Evolutionary conservation across 805 yeast species (phyloP).

Genomic region (Wickerhamomyces subpelliculosus): DNA sequence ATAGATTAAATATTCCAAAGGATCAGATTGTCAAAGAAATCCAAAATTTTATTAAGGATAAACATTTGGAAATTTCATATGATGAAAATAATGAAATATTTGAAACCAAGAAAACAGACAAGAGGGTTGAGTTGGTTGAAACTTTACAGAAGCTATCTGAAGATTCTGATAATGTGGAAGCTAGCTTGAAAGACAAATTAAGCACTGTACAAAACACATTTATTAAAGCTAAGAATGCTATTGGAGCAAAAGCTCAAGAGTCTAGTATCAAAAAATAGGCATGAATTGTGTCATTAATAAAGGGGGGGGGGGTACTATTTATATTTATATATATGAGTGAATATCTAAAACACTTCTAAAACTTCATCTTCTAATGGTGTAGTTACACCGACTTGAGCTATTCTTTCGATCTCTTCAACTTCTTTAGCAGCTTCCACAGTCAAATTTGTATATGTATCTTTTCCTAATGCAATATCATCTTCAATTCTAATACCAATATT

Average conservation of each 20-base stretch:
- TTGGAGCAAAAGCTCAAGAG: no score
- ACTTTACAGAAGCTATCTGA: constrained; percentile 15
- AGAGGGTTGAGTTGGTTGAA: constrained; percentile 7
- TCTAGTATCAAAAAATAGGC: no score
- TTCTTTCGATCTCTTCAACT: constrained; percentile 67
- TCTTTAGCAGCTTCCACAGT: constrained; percentile 86
- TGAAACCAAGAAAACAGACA: constrained; percentile 8
- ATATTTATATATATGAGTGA: no score
- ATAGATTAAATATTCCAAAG: constrained; percentile 11
- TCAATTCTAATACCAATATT: constrained; percentile 93
- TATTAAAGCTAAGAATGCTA: no score
- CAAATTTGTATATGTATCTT: constrained; percentile 46
- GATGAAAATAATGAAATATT: constrained; percentile 9
- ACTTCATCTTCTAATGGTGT: constrained; percentile 40
- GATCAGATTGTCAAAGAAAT: constrained; percentile 11
- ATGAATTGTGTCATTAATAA: no score
- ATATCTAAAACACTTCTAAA: constrained; percentile 15
- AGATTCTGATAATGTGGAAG: constrained; percentile 14
- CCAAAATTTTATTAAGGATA: constrained; percentile 8
- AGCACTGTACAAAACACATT: no score
- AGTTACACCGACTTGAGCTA: constrained; percentile 55
- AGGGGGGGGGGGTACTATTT: not conserved
- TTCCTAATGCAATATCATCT: constrained; percentile 83
- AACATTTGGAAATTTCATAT: constrained; percentile 8
- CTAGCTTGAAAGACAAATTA: constrained; percentile 3